These are phyloP conservation scores for Penicillium flavigenum DNA, from an alignment of 495 filamentous ascomycete species.

Conservation along the genomic window DNA sequence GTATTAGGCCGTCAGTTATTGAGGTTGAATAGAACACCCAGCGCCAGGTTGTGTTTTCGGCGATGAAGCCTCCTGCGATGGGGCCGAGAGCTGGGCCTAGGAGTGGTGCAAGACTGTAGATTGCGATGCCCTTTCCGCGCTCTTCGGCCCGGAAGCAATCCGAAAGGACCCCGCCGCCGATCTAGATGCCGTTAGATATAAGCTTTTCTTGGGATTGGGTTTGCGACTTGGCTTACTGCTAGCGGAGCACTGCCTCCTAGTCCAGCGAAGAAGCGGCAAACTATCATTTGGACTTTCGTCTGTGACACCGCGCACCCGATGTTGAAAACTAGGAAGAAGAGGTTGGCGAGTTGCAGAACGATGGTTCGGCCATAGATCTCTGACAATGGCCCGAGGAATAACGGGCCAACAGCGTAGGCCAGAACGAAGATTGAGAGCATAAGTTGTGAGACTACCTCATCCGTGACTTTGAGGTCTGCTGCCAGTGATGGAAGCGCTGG, in stretches of 20 bases:
- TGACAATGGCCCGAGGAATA: conserved; percentile 68
- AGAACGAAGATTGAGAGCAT: conserved; percentile 72
- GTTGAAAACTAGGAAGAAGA: conserved; percentile 65
- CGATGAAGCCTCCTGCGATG: conserved; percentile 64
- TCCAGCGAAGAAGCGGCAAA: conserved; percentile 57
- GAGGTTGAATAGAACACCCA: conserved; percentile 68
- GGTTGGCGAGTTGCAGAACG: conserved; percentile 60
- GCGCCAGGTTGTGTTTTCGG: conserved; percentile 66
- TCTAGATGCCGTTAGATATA: conserved; percentile 25
- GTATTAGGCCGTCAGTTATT: conserved; percentile 62
- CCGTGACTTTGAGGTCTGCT: conserved; percentile 59
- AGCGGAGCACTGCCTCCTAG: conserved; percentile 56
- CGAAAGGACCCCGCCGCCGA: conserved; percentile 59
- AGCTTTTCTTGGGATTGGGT: background rate
- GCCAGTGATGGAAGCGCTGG: conserved; percentile 59
- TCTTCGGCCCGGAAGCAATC: conserved; percentile 65
- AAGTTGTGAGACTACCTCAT: conserved; percentile 55
- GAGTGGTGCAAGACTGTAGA: conserved; percentile 65
- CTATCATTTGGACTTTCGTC: conserved; percentile 54
- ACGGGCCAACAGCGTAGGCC: conserved; percentile 68
- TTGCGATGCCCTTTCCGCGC: conserved; percentile 61
- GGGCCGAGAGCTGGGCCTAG: conserved; percentile 67
- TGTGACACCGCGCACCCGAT: conserved; percentile 53
- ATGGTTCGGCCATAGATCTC: conserved; percentile 71
- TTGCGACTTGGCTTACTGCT: conserved; percentile 37